Base-by-base conservation (phyloP, 768 basidiomycete species). In the Clathrus columnatus region DNA sequence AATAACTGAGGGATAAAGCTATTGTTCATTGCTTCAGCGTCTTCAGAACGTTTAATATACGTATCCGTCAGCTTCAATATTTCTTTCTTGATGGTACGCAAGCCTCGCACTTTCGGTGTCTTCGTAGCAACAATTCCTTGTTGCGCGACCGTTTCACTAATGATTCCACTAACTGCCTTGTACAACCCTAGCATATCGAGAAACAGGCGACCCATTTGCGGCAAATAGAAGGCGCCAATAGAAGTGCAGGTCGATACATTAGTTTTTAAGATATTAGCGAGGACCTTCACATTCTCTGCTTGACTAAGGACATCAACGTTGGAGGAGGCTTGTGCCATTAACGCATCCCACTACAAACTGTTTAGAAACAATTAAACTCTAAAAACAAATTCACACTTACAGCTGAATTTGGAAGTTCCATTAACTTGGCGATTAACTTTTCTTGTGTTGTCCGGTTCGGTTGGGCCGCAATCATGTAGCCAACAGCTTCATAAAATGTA, bases 41-140 rank as follows among this genome's bases (percentile, higher is more conserved):
- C 75, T 60, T 77, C 76, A 1, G 75, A 73, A 63, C 72, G 69
- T 59, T 67, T 70, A 62, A 77, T 73, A 62, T 76, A 76, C 4
- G 72, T 75, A 61, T 77, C 76, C 54, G 75, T 73, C 24, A 75
- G 65, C 63, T 75, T 73, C 50, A 77, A 65, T 51, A 76, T 73
- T 63, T 77, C 76, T 66, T 76, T 76, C 67, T 77, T 77, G 70
- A 77, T 76, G 14, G 76, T 77, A 10, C 76, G 64, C 14, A 76
- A 64, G 1, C 68, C 65, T 48, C 76, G 67, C 27, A 77, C 73
- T 60, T 75, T 76, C 46, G 75, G 75, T 46, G 75, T 76, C 62
- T 72, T 73, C 32, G 75, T 76, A 17, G 74, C 75, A 59, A 76
- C 66, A 20, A 73, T 61, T 66, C 73, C 62, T 73, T 72, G 56